Evolutionary conservation across 208 protist genomes (phyloP).

Genomic region (Trichomonas gallinae): DNA sequence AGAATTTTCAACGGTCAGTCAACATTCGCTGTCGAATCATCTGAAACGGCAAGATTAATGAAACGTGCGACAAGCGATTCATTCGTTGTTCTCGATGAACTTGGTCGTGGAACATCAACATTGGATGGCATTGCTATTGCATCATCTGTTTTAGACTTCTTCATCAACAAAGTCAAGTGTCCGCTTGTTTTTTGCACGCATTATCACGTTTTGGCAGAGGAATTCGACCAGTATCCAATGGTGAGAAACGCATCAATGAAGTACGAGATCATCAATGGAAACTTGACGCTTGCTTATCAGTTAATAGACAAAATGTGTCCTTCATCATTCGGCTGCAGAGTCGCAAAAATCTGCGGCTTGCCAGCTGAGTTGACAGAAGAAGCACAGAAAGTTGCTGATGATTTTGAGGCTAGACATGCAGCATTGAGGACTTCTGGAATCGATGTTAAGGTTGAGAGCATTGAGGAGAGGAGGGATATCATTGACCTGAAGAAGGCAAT

Average conservation of each 20-base stretch:
- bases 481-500: neutral
- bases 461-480: neutral
- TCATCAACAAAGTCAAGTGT: slow-evolving; percentile 33
- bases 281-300: neutral
- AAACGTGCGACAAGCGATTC: slow-evolving; percentile 63
- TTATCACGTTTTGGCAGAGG: slow-evolving; percentile 69
- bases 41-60: slow-evolving; percentile 61
- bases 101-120: slow-evolving; percentile 74
- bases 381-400: slow-evolving; percentile 8
- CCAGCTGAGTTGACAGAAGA: neutral
- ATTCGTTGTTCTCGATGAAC: slow-evolving; percentile 90
- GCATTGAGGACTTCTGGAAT: neutral
- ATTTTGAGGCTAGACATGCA: neutral
- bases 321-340: neutral
- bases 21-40: slow-evolving; percentile 90
- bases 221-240: slow-evolving; percentile 18
- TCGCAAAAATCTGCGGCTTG: neutral
- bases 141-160: slow-evolving; percentile 56
- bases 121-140: slow-evolving; percentile 91
- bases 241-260: slow-evolving; percentile 10
- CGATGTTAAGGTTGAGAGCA: neutral
- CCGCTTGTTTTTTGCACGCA: slow-evolving; percentile 55
- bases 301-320: neutral
- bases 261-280: neutral
- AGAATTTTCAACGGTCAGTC: slow-evolving; percentile 69